A percentile compares a stretch with the other conserved stretches of the same genome.
Conservation (phyloP, 2,329 filamentous ascomycete genomes). For the Purpureocillium lavendulum region DNA sequence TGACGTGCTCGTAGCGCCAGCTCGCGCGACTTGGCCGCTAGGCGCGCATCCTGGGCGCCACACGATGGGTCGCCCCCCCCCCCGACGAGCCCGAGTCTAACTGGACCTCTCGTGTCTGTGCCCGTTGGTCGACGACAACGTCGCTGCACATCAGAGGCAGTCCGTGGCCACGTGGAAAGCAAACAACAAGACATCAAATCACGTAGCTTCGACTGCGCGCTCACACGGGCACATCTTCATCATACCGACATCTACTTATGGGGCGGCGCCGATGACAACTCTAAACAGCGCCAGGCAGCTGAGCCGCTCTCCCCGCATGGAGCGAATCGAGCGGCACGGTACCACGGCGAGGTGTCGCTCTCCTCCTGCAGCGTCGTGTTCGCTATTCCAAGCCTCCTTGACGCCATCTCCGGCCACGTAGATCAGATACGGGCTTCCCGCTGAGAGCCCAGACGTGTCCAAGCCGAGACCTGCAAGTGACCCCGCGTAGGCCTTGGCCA, state of each 20-base stretch:
- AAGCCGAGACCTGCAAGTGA: constrained; percentile 14
- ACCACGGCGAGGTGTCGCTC: constrained; percentile 14
- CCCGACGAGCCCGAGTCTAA: too few relatives aligned
- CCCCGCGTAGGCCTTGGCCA: constrained; percentile 12
- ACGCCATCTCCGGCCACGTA: constrained; percentile 20
- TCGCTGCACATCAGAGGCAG: too few relatives aligned
- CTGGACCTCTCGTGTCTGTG: background rate
- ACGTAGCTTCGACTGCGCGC: too few relatives aligned
- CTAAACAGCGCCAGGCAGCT: constrained; percentile 23
- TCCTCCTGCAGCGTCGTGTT: background rate
- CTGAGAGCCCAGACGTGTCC: constrained; percentile 1
- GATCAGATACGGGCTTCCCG: constrained; percentile 18
- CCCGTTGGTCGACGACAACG: too few relatives aligned
- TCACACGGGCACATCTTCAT: too few relatives aligned
- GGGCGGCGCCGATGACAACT: constrained; percentile 2
- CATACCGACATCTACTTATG: too few relatives aligned
- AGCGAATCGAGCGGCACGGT: constrained; percentile 30
- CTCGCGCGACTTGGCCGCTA: background rate
- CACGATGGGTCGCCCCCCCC: too few relatives aligned
- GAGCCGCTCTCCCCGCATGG: constrained; percentile 19
- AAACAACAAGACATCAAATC: too few relatives aligned
- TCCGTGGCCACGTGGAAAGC: too few relatives aligned
- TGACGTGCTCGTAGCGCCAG: constrained; percentile 2
- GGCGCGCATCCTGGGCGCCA: background rate
- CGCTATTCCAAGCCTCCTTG: constrained; percentile 9